Evolutionary conservation across 2,329 filamentous ascomycete genomes (phyloP), one percentile per base, ranked within the genome.

Genomic region (Cladobotryum protrusum): DNA sequence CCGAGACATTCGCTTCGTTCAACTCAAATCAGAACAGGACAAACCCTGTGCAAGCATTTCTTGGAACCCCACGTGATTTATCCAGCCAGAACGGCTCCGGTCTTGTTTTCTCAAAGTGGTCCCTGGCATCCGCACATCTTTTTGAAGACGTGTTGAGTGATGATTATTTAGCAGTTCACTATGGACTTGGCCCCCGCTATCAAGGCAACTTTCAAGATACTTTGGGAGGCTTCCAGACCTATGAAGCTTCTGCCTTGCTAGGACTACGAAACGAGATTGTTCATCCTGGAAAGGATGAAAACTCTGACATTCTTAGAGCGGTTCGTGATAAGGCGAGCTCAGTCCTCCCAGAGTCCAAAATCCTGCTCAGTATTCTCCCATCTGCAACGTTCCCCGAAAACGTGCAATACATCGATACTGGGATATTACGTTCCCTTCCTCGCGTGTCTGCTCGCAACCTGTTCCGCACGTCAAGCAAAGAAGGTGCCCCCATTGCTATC

Each of bases 131-230:
- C 44, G 90, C 90, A 1, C 88, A 96, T 65, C 73, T 99, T 5
- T 90, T 96, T 54, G 86, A 92, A 51, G 89, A 96, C 52, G 81
- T 85, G 0, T 73, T 96, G 34, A 96, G 89, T 52, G 92, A 97
- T 62, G 93, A 99, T 66, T 80, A 95, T 53, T 76, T 99, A 49
- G 86, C 92, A 12, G 93, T 99, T 1, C 89, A 96, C 61, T 89
- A 86, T 63, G 87, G 91, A 45, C 82, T 99, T 15, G 92, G 93
- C 0, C 87, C 90, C 19, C 83, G 89, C 43, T 99, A 99, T 59
- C 85, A 89, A 62, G 93, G 93, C 14, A 99, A 99, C 63, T 96
- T 95, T 59, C 93, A 99, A 68, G 93, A 99, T 63, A 93, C 89
- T 58, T 77, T 99, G 13, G 93, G 95, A 5, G 92, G 90, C 2